Evolutionary conservation across 192 early-diverging fungal species (phyloP).

Genomic region (Allomyces javanicus): DNA sequence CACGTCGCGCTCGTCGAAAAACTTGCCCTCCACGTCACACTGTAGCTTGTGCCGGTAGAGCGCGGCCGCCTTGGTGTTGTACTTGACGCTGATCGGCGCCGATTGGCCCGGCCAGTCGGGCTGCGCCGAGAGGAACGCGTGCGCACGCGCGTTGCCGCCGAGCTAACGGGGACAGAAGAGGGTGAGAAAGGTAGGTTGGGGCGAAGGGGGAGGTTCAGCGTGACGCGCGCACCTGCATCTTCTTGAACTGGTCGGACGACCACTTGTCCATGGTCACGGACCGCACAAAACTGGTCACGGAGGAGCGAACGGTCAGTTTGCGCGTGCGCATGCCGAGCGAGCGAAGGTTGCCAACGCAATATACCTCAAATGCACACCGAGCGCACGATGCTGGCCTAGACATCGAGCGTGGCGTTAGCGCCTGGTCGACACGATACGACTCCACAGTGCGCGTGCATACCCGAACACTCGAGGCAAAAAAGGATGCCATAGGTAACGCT

Average conservation of each 20-base stretch:
- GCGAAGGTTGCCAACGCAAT: neutral
- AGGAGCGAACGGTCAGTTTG: neutral
- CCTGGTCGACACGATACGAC: no score
- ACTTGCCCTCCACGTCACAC: conserved; percentile 41
- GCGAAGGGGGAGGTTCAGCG: conserved; percentile 4
- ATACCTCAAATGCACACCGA: conserved; percentile 17
- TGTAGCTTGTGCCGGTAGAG: conserved; percentile 78
- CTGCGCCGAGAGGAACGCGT: conserved; percentile 65
- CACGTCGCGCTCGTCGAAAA: conserved; percentile 5
- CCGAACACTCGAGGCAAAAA: neutral
- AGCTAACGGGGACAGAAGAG: conserved; percentile 11
- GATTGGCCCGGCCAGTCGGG: conserved; percentile 36
- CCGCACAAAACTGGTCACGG: conserved; percentile 65
- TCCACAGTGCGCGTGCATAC: neutral
- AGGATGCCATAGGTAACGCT: neutral
- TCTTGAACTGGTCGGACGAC: conserved; percentile 81
- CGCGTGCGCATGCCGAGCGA: conserved; percentile 9
- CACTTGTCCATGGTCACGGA: conserved; percentile 98
- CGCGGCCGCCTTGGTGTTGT: conserved; percentile 63
- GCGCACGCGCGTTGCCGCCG: conserved; percentile 75
- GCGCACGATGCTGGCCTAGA: no score
- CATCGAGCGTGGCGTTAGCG: no score
- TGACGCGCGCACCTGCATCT: conserved; percentile 45
- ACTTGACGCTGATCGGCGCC: conserved; percentile 9
- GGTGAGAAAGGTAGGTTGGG: neutral